Percentiles rank a stretch among this genome's conserved stretches.
These are phyloP conservation scores for Begonia fuchsioides DNA, from an alignment of 306 rosid genomes.

Conservation along the genomic window DNA sequence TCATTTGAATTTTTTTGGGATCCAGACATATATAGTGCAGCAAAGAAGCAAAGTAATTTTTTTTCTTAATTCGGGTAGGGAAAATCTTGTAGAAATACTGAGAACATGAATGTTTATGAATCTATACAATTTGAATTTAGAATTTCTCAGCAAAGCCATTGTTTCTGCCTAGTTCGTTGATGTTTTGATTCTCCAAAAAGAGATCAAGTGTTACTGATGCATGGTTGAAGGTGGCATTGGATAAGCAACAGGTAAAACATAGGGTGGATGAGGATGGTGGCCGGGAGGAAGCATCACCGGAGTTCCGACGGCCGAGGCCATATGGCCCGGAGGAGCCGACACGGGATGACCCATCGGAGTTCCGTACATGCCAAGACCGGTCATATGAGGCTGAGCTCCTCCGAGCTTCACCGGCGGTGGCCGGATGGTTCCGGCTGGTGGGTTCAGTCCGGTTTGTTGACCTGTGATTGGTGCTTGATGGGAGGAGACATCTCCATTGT, in stretches of 20 bases:
- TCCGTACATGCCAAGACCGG: constrained; percentile 80
- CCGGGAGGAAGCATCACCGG: constrained; percentile 91
- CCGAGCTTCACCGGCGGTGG: constrained; percentile 46
- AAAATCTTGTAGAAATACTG: too few species aligned
- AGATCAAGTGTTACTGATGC: constrained; percentile 42
- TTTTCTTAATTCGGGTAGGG: too few species aligned
- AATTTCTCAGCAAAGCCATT: too few species aligned
- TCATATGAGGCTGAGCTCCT: constrained; percentile 49
- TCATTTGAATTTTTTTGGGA: too few species aligned
- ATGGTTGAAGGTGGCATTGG: constrained; percentile 92
- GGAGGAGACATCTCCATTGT: constrained; percentile 38
- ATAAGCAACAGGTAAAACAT: constrained; percentile 80
- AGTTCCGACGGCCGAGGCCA: constrained; percentile 87
- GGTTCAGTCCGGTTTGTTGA: constrained; percentile 35
- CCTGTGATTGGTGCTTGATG: constrained; percentile 83
- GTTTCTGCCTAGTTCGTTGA: too few species aligned
- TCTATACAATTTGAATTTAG: too few species aligned
- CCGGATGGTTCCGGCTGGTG: constrained; percentile 35
- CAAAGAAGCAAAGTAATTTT: too few species aligned
- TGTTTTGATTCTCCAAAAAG: too few species aligned
- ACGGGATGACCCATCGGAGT: constrained; percentile 80
- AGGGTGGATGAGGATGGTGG: constrained; percentile 32
- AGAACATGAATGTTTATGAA: too few species aligned
- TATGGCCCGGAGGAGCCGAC: constrained; percentile 65
- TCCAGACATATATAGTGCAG: too few species aligned